phyloP scores from a whole-genome alignment of 1,139 yeast species.

The Chernovozyma aurita region DNA sequence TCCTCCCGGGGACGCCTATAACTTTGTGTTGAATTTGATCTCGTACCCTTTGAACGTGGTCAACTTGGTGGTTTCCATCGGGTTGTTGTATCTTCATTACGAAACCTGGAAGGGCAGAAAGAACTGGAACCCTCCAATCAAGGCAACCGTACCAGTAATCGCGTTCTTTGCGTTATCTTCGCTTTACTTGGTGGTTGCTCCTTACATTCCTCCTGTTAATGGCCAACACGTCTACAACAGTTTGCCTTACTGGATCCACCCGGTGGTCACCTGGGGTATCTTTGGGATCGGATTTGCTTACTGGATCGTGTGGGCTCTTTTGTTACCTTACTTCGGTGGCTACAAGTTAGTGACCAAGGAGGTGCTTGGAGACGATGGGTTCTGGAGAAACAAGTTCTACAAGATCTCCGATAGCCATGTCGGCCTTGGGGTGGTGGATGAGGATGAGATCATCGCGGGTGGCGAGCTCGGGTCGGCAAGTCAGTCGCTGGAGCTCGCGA shows the following conservation, averaged over 20 bases:
- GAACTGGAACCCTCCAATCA: constrained; percentile 74
- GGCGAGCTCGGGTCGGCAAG: too few relatives aligned
- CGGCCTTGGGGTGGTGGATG: neutral
- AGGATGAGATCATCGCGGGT: too few relatives aligned
- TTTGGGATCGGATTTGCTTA: constrained; percentile 67
- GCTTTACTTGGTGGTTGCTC: constrained; percentile 69
- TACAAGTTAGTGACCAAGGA: constrained; percentile 57
- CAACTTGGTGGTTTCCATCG: constrained; percentile 43
- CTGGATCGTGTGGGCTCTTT: constrained; percentile 64
- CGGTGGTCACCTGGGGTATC: constrained; percentile 79
- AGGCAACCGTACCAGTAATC: constrained; percentile 61
- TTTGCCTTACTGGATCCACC: constrained; percentile 76
- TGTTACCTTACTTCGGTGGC: constrained; percentile 56
- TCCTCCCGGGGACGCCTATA: constrained; percentile 49
- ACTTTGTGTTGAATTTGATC: constrained; percentile 44
- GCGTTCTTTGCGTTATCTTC: constrained; percentile 65
- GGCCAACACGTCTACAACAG: constrained; percentile 63
- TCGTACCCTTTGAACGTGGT: constrained; percentile 49
- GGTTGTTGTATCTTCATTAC: constrained; percentile 40
- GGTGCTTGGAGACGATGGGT: constrained; percentile 66
- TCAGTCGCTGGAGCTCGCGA: too few relatives aligned
- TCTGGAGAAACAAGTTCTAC: constrained; percentile 64
- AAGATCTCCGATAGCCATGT: constrained; percentile 27
- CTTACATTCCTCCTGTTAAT: constrained; percentile 69
- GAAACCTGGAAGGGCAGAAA: constrained; percentile 46